Evolutionary conservation across 176 grass and related monocot species (phyloP), one percentile per base, ranked within the genome.

Genomic region (Carex kokanica): DNA sequence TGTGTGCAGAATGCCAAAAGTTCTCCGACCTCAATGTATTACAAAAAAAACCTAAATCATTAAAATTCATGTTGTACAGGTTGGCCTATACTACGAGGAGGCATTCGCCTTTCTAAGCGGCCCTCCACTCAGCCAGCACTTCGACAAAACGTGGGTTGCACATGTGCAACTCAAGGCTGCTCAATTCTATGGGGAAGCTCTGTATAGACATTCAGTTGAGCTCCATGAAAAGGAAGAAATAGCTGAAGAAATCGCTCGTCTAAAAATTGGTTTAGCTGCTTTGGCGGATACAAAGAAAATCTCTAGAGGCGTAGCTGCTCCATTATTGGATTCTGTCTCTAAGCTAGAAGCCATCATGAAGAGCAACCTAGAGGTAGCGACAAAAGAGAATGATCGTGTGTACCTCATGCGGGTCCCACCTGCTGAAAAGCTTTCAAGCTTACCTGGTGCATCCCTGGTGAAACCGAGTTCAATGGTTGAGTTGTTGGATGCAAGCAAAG

Each of bases 151-250:
- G 69, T 99, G 97, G 97, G 90, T 99, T 8, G 85, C 91, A 64
- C 93, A 99, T 90, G 89, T 99, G 60, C 97, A 99, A 83, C 71
- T 99, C 45, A 99, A 99, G 89, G 89, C 97, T 41, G 91, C 91
- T 83, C 97, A 99, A 74, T 99, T 96, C 86, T 99, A 99, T 83
- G 86, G 88, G 38, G 97, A 96, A 85, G 89, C 97, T 90, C 93
- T 91, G 68, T 99, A 94, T 85, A 95, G 93, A 58, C 92, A 83
- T 86, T 92, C 97, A 25, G 73, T 99, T 63, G 89, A 95, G 84
- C 93, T 99, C 85, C 97, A 99, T 29, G 85, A 95, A 86, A 88
- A 90, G 86, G 97, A 99, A 85, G 91, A 99, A 77, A 99, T 99
- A 79, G 93, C 93, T 8, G 89, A 96, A 80, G 97, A 99, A 87